Percentiles rank a stretch among this genome's conserved stretches.
Conservation (phyloP, 2,329 filamentous ascomycete species). For the Fusarium brevicatenulatum region DNA sequence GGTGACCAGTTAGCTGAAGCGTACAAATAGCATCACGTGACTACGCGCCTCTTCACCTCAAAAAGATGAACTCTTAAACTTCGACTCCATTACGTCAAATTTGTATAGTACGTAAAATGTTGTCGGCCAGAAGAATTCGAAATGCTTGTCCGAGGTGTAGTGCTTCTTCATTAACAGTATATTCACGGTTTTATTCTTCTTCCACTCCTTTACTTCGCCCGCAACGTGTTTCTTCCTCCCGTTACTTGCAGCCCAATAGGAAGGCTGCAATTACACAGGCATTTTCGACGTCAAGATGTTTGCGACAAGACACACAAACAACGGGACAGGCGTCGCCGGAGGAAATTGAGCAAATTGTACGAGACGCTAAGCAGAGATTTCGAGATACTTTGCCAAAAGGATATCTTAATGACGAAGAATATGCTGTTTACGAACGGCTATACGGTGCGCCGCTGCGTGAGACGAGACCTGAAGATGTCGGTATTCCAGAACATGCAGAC, state of each 20-base stretch:
- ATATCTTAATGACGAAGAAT: slow-evolving; percentile 76
- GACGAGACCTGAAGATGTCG: slow-evolving; percentile 69
- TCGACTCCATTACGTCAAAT: slow-evolving; percentile 17
- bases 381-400: slow-evolving; percentile 79
- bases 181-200: slow-evolving; percentile 18
- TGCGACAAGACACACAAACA: slow-evolving; percentile 34
- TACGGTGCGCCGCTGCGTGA: slow-evolving; percentile 80
- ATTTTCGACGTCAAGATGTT: slow-evolving; percentile 45
- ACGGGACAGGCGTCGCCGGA: slow-evolving; percentile 24
- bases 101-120: slow-evolving; percentile 46
- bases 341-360: slow-evolving; percentile 71
- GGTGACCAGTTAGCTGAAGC: not conserved
- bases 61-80: not conserved
- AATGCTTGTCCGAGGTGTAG: slow-evolving; percentile 48
- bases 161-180: slow-evolving; percentile 23
- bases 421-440: slow-evolving; percentile 78
- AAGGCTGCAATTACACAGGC: slow-evolving; percentile 41
- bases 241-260: slow-evolving; percentile 41
- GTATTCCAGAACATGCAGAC: slow-evolving; percentile 55
- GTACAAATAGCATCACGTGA: slow-evolving; percentile 44
- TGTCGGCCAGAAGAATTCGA: slow-evolving; percentile 49
- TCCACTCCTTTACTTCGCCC: slow-evolving; percentile 28
- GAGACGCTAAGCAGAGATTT: slow-evolving; percentile 77
- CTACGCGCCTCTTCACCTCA: not conserved
- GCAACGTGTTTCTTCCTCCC: slow-evolving; percentile 25